These are phyloP conservation scores for Chlamydomonas eustigma DNA, from an alignment of 139 green algal genomes.

Conservation along the genomic window DNA sequence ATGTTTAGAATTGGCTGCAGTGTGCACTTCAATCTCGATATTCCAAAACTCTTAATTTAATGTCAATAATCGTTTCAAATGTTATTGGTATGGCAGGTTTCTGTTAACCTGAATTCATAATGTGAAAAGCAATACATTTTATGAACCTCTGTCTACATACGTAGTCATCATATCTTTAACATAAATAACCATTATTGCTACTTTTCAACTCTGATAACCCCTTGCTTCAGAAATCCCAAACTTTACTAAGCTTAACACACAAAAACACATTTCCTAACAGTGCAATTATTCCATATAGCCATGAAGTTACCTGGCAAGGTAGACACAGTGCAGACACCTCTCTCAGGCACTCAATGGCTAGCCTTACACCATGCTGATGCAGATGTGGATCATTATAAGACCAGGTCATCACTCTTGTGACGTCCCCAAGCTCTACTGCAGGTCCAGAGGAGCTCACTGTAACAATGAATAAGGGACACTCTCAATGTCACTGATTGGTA, in stretches of 20 bases:
- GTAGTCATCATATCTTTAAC: too few relatives aligned
- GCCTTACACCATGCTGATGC: conserved; percentile 25
- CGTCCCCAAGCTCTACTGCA: background rate
- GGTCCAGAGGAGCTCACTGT: background rate
- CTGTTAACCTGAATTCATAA: too few relatives aligned
- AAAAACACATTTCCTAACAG: background rate
- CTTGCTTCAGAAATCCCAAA: background rate
- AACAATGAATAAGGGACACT: background rate
- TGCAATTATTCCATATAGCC: background rate
- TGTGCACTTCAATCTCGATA: too few relatives aligned
- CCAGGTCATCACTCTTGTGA: background rate
- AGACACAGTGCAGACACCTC: conserved; percentile 32
- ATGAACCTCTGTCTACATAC: too few relatives aligned
- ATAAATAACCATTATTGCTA: too few relatives aligned
- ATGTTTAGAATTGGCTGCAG: background rate
- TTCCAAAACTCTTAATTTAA: too few relatives aligned
- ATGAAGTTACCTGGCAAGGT: conserved; percentile 11
- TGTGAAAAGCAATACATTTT: background rate
- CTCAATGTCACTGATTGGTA: background rate
- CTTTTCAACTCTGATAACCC: too few relatives aligned
- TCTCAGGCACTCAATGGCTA: conserved; percentile 29
- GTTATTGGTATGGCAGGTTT: too few relatives aligned
- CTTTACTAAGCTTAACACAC: background rate
- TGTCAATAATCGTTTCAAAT: too few relatives aligned
- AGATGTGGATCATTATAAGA: conserved; percentile 20